A percentile compares a stretch with the other conserved stretches of the same genome.
Conservation (phyloP, 306 rosid genomes). For the Myrica gale region DNA sequence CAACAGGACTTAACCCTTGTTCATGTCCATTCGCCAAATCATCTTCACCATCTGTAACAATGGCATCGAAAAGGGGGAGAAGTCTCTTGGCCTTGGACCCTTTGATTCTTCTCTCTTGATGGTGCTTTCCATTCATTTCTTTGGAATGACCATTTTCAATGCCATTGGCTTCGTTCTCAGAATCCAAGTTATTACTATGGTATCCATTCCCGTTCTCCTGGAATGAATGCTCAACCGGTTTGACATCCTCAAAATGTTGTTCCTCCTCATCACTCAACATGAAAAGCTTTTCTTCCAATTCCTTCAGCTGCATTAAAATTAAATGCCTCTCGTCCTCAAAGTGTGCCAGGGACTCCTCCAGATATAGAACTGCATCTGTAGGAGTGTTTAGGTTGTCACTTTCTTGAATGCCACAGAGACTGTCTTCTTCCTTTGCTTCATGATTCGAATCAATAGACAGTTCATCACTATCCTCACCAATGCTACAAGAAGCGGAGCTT, state of each 20-base stretch:
- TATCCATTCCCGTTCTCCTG: slow-evolving; percentile 70
- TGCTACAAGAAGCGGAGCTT: slow-evolving; percentile 75
- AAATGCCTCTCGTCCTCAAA: slow-evolving; percentile 91
- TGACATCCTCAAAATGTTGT: slow-evolving; percentile 43
- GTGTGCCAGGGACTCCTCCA: slow-evolving; percentile 72
- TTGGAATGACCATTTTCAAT: slow-evolving; percentile 58
- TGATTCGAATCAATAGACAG: slow-evolving; percentile 64
- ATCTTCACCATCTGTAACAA: slow-evolving; percentile 52
- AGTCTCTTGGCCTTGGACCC: slow-evolving; percentile 57
- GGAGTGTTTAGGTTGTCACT: slow-evolving; percentile 73
- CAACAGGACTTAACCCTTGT: slow-evolving; percentile 35
- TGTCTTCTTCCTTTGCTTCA: slow-evolving; percentile 67
- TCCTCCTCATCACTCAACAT: slow-evolving; percentile 62
- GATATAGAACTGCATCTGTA: slow-evolving; percentile 56
- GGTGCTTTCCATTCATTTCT: slow-evolving; percentile 62
- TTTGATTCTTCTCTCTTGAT: slow-evolving; percentile 50
- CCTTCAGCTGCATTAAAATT: slow-evolving; percentile 76
- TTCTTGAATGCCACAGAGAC: slow-evolving; percentile 50
- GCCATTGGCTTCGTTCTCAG: slow-evolving; percentile 43
- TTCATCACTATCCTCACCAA: slow-evolving; percentile 81
- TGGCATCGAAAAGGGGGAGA: slow-evolving; percentile 76
- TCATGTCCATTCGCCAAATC: slow-evolving; percentile 53
- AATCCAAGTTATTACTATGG: slow-evolving; percentile 40
- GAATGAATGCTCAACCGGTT: slow-evolving; percentile 34
- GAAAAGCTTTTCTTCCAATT: slow-evolving; percentile 82